Percentiles rank a stretch among this genome's conserved stretches.
Evolutionary conservation across 352 stramenopile species (phyloP).

Genomic region (Phytophthora litchii): DNA sequence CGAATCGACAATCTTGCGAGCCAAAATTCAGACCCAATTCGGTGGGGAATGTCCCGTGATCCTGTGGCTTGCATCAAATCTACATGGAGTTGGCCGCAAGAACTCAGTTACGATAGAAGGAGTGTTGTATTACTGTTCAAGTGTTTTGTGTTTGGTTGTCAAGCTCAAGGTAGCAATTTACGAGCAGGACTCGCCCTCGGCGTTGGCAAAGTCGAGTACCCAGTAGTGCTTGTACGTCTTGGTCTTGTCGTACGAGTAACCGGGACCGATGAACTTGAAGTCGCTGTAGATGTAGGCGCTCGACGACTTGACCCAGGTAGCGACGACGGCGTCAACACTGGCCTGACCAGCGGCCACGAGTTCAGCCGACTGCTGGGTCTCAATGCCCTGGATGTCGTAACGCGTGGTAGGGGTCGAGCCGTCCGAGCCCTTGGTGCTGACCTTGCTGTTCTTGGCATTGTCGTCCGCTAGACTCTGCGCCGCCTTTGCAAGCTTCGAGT

Average conservation of each 20-base stretch:
- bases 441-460: constrained; percentile 33
- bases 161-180: background rate
- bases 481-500: constrained; percentile 35
- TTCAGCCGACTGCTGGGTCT: constrained; percentile 29
- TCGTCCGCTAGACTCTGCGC: constrained; percentile 31
- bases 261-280: constrained; percentile 33
- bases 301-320: constrained; percentile 46
- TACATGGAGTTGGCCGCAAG: background rate
- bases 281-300: constrained; percentile 41
- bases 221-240: constrained; percentile 40
- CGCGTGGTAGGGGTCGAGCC: constrained; percentile 37
- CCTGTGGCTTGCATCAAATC: background rate
- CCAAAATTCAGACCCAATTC: background rate
- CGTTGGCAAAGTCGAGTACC: constrained; percentile 37
- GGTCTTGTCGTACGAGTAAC: constrained; percentile 32
- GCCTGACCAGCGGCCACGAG: constrained; percentile 48
- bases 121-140: constrained; percentile 1
- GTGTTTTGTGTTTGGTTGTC: background rate
- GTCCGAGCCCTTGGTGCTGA: constrained; percentile 37
- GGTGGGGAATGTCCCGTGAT: constrained; percentile 1
- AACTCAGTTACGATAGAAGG: background rate
- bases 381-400: constrained; percentile 28
- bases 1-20: constrained; percentile 12
- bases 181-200: constrained; percentile 17
- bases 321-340: constrained; percentile 34